Conservation (phyloP, 2,329 filamentous ascomycete species). For the Endothia cerciana region DNA sequence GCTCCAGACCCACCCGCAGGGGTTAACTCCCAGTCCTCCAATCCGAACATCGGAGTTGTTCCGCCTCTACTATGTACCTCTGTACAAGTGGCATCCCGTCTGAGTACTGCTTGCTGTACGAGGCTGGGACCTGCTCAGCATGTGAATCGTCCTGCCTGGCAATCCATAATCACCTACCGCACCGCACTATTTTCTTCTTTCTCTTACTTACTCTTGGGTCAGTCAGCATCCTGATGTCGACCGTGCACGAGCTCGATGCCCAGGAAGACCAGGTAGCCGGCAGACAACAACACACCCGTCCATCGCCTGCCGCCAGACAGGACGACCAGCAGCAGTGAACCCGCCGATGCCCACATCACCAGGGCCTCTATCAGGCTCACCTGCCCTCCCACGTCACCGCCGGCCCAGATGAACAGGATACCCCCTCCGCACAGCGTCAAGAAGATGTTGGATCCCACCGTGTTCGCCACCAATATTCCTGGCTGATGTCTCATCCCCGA, state of each 20-base stretch:
- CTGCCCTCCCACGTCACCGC: conserved; percentile 30
- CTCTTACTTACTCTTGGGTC: no score
- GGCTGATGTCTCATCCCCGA: conserved; percentile 49
- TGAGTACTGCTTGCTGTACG: no score
- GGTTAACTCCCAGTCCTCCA: not conserved
- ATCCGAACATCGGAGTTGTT: not conserved
- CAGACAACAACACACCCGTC: conserved; percentile 39
- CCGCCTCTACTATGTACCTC: no score
- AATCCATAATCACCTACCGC: no score
- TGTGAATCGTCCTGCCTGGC: no score
- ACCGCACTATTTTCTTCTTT: no score
- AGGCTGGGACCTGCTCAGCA: no score
- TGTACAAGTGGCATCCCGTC: no score
- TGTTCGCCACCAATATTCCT: conserved; percentile 55
- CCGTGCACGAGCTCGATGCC: conserved; percentile 28
- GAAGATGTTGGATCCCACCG: conserved; percentile 57
- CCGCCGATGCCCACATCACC: conserved; percentile 37
- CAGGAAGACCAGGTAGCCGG: conserved; percentile 39
- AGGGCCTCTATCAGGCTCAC: conserved; percentile 38
- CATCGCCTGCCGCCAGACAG: conserved; percentile 38
- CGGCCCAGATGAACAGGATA: conserved; percentile 38
- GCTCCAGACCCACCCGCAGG: not conserved
- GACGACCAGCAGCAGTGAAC: conserved; percentile 38
- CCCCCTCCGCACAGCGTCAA: conserved; percentile 51
- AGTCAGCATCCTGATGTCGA: not conserved